phyloP scores from a whole-genome alignment of 2,329 filamentous ascomycete genomes.

The Thelonectria olida region DNA sequence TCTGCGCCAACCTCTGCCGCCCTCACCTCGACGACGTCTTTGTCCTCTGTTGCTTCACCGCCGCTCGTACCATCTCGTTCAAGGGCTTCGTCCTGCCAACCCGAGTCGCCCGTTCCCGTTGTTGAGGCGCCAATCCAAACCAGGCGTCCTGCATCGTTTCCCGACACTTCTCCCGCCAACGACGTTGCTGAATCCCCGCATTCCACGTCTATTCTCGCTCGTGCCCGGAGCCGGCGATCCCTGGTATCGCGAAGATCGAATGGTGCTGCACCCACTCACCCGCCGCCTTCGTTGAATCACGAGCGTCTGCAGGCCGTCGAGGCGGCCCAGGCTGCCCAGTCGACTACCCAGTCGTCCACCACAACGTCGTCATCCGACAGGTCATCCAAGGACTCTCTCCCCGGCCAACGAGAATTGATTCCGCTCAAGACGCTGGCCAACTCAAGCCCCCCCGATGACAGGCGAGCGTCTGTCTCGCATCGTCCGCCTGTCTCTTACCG shows the following conservation, averaged over 20 bases:
- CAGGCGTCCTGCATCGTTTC: conserved; percentile 38
- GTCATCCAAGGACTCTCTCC: conserved; percentile 34
- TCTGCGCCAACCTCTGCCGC: conserved; percentile 20
- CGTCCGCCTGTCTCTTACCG: conserved; percentile 62
- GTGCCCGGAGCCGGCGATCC: conserved; percentile 49
- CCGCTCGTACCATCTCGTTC: conserved; percentile 43
- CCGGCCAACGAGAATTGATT: conserved; percentile 59
- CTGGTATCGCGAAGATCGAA: conserved; percentile 50
- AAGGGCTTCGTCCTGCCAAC: conserved; percentile 46
- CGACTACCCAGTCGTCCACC: neutral
- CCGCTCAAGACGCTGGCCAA: conserved; percentile 54
- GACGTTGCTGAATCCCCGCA: conserved; percentile 37
- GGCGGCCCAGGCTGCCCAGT: conserved; percentile 33
- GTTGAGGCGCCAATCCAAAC: conserved; percentile 34
- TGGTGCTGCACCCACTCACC: conserved; percentile 45
- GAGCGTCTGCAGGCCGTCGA: conserved; percentile 46
- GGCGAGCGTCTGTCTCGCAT: conserved; percentile 49
- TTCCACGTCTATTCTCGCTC: conserved; percentile 39
- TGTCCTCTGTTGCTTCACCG: conserved; percentile 25
- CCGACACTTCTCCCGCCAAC: conserved; percentile 32
- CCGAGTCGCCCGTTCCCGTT: conserved; percentile 33
- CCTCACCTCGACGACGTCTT: conserved; percentile 21
- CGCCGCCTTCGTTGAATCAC: conserved; percentile 44
- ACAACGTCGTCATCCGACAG: conserved; percentile 32
- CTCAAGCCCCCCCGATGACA: conserved; percentile 58